Percentiles rank a stretch among this genome's conserved stretches.
Evolutionary conservation across 257 asterid species (phyloP).

Genomic region (Primulina tabacum): DNA sequence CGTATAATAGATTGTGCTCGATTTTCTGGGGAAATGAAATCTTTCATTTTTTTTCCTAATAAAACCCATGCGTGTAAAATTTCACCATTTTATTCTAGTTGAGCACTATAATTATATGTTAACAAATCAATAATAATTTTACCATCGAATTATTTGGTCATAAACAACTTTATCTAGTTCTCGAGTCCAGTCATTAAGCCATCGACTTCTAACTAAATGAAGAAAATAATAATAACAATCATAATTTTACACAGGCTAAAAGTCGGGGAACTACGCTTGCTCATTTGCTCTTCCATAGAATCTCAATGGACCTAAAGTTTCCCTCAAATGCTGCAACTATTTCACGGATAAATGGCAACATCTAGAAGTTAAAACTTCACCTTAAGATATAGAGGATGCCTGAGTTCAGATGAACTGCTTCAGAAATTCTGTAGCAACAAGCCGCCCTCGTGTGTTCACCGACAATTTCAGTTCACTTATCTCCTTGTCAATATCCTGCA

Average conservation of each 20-base stretch:
- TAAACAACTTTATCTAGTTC: too few species aligned
- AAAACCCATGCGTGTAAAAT: too few species aligned
- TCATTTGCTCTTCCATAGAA: slow-evolving; percentile 3
- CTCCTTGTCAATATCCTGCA: slow-evolving; percentile 96
- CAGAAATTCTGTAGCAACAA: slow-evolving; percentile 95
- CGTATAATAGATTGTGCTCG: too few species aligned
- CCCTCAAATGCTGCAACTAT: slow-evolving; percentile 5
- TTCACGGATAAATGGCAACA: slow-evolving; percentile 4
- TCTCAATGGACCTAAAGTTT: slow-evolving; percentile 15
- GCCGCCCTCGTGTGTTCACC: slow-evolving; percentile 92
- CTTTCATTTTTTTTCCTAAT: too few species aligned
- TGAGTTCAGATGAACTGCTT: slow-evolving; percentile 77
- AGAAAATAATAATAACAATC: too few species aligned
- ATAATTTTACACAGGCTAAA: not conserved
- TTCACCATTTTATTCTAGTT: too few species aligned
- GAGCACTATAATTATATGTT: too few species aligned
- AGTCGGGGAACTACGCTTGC: not conserved
- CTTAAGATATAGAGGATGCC: not conserved
- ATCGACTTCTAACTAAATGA: too few species aligned
- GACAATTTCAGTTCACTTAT: slow-evolving; percentile 87
- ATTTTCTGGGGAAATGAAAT: too few species aligned
- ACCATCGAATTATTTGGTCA: too few species aligned
- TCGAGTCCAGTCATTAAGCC: too few species aligned
- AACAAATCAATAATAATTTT: too few species aligned
- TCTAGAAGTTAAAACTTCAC: slow-evolving; percentile 22